Conservation (phyloP, 2,329 filamentous ascomycete species). For the Myriosclerotinia scirpicola region DNA sequence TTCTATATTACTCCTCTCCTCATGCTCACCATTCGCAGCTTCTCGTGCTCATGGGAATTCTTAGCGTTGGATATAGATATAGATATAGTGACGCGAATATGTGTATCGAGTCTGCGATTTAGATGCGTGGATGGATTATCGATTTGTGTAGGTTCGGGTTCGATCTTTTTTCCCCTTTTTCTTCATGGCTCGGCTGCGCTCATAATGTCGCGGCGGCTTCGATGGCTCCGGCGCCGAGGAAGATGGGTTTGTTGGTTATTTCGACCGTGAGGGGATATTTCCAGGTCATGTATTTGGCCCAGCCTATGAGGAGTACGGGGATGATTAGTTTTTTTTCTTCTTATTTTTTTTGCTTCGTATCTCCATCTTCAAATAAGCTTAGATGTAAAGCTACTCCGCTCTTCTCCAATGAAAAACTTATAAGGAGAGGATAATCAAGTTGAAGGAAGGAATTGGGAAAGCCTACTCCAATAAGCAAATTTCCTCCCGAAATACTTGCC, state of each 20-base stretch:
- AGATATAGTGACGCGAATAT: background rate
- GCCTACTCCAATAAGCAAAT: conserved; percentile 93
- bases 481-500: conserved; percentile 95
- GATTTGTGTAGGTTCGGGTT: no score
- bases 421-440: no score
- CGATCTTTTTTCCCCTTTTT: no score
- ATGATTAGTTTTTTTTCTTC: conserved; percentile 20
- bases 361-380: no score
- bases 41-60: no score
- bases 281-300: conserved; percentile 94
- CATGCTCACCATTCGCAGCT: no score
- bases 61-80: no score
- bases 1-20: background rate
- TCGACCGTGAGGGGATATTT: conserved; percentile 77
- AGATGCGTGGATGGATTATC: background rate
- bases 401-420: no score
- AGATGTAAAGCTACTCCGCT: no score
- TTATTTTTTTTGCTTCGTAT: background rate
- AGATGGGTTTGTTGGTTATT: conserved; percentile 61
- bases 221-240: conserved; percentile 63
- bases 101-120: background rate
- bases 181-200: background rate
- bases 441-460: background rate
- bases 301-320: conserved; percentile 58
- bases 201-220: conserved; percentile 51